A percentile compares a stretch with the other conserved stretches of the same genome.
Conservation (phyloP, 371 early-diverging fungal genomes). For the Mortierella sp. region DNA sequence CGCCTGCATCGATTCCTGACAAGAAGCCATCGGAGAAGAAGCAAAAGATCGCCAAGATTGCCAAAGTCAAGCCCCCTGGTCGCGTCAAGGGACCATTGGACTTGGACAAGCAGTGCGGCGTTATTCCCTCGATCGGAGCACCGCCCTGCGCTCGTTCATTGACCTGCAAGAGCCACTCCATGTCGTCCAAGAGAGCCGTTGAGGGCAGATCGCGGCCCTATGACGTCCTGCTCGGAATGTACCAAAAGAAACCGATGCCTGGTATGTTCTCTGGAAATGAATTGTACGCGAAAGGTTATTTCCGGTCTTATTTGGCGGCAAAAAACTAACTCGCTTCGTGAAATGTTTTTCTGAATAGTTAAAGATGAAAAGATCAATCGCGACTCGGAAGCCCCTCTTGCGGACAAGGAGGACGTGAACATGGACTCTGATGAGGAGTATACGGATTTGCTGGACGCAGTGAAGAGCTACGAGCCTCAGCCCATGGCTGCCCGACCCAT, state of each 20-base stretch:
- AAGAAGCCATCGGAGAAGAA: slow-evolving; percentile 68
- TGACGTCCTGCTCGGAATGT: slow-evolving; percentile 77
- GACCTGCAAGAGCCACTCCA: slow-evolving; percentile 89
- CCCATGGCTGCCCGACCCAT: slow-evolving; percentile 71
- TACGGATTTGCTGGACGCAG: slow-evolving; percentile 67
- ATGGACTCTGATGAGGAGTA: slow-evolving; percentile 79
- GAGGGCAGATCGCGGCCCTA: slow-evolving; percentile 82
- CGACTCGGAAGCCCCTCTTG: slow-evolving; percentile 49
- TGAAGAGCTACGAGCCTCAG: slow-evolving; percentile 65
- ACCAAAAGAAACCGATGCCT: slow-evolving; percentile 75
- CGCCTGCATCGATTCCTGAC: slow-evolving; percentile 33
- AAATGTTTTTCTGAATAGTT: slow-evolving; percentile 14
- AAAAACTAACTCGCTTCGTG: not conserved
- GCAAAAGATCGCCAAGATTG: slow-evolving; percentile 68
- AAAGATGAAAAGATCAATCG: slow-evolving; percentile 50
- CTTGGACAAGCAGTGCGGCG: slow-evolving; percentile 88
- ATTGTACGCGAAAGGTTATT: not conserved
- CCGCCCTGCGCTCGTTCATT: slow-evolving; percentile 82
- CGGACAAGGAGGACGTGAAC: slow-evolving; percentile 58
- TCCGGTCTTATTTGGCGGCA: not conserved
- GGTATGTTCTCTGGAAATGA: slow-evolving; percentile 40
- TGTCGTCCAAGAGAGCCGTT: slow-evolving; percentile 86
- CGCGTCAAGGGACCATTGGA: slow-evolving; percentile 72
- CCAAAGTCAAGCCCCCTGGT: slow-evolving; percentile 62
- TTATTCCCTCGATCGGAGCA: slow-evolving; percentile 68